A percentile compares a stretch with the other conserved stretches of the same genome.
phyloP scores from a whole-genome alignment of 2,329 filamentous ascomycete species.

The Diaporthe ampelina region DNA sequence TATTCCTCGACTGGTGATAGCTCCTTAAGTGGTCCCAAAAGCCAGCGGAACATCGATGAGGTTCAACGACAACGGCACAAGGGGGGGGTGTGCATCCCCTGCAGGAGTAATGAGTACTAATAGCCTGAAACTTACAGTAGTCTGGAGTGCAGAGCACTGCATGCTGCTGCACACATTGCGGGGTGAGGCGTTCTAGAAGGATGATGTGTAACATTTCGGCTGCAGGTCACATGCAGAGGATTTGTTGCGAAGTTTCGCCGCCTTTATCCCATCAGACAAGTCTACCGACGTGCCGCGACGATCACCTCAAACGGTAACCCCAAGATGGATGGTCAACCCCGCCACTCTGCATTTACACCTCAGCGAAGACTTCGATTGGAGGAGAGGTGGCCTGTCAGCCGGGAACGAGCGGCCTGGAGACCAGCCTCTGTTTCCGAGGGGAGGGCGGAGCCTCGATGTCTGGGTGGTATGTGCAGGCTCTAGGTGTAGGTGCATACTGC shows the following conservation, averaged over 20 bases:
- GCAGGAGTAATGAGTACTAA: neutral
- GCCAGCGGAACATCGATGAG: too few relatives aligned
- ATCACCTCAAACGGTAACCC: neutral
- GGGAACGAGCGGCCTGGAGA: too few relatives aligned
- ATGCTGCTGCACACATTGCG: neutral
- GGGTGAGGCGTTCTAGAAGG: neutral
- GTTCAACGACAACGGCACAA: neutral
- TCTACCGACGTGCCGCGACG: neutral
- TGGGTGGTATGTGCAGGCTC: too few relatives aligned
- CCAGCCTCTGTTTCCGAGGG: too few relatives aligned
- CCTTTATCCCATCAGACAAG: neutral
- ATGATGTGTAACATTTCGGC: neutral
- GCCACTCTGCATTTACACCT: too few relatives aligned
- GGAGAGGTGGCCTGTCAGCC: too few relatives aligned
- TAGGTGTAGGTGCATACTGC: too few relatives aligned
- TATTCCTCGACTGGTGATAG: neutral
- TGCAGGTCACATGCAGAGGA: neutral
- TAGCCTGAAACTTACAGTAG: neutral
- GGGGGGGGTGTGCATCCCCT: too few relatives aligned
- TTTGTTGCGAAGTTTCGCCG: constrained; percentile 8
- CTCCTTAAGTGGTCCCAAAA: neutral
- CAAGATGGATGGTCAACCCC: neutral
- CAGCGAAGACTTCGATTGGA: too few relatives aligned
- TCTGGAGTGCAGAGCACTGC: neutral
- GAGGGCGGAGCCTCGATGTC: too few relatives aligned